Evolutionary conservation across 2,329 filamentous ascomycete species (phyloP).

Genomic region (Microdochium bolleyi): DNA sequence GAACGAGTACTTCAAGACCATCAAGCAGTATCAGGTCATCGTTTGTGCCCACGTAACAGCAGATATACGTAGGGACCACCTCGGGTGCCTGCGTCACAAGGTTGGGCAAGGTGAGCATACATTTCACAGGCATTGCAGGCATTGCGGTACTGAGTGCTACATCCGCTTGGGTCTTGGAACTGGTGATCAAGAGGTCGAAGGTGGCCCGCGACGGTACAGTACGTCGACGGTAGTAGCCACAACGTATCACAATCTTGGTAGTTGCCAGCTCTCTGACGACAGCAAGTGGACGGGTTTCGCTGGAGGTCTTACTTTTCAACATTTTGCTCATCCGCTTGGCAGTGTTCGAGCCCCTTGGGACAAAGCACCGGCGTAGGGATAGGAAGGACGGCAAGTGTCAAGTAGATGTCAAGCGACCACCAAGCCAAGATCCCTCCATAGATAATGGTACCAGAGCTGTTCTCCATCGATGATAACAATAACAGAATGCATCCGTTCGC

Average conservation of each 20-base stretch:
- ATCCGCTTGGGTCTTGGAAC: neutral
- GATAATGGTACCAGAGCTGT: too few species aligned
- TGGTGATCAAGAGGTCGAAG: neutral
- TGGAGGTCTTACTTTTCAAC: neutral
- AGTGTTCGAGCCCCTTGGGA: neutral
- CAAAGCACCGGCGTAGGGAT: neutral
- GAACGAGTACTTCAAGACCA: neutral
- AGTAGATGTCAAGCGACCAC: too few species aligned
- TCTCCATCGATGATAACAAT: too few species aligned
- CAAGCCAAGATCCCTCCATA: too few species aligned
- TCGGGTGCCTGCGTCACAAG: neutral
- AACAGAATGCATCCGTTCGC: too few species aligned
- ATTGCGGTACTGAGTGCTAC: neutral
- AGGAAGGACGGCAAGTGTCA: too few species aligned
- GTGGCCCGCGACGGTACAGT: neutral
- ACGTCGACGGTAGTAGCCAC: neutral
- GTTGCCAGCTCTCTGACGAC: neutral
- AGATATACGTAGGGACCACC: neutral
- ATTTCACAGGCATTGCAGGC: neutral
- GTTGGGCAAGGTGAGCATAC: neutral
- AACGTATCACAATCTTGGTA: neutral
- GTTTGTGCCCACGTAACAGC: neutral
- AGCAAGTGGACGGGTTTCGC: neutral
- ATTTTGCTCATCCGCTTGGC: neutral
- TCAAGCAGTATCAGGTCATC: neutral